phyloP scores from a whole-genome alignment of 176 grass and related monocot species.

The Sorghum bicolor region Sorghum_bicolor_NCBIv3 NC_012874.2:2949501-2950000 shows the following conservation, averaged over 20 bases:
- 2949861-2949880: neutral
- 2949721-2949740: neutral
- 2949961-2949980: neutral
- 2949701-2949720: neutral
- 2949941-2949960: neutral
- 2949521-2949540: neutral
- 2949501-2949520: conserved; percentile 60
- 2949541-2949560: conserved; percentile 1
- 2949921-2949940: neutral
- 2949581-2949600: neutral
- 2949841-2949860: neutral
- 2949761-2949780: neutral
- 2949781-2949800: neutral
- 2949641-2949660: neutral
- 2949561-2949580: neutral
- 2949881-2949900: neutral
- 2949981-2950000: conserved; percentile 18
- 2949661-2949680: neutral
- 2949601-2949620: neutral
- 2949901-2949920: neutral
- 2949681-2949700: neutral
- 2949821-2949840: neutral
- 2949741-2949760: neutral
- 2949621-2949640: neutral
- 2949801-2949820: neutral